Evolutionary conservation across 2,329 filamentous ascomycete genomes (phyloP), one percentile per base, ranked within the genome.

Genomic region (Aureobasidium sp.): DNA sequence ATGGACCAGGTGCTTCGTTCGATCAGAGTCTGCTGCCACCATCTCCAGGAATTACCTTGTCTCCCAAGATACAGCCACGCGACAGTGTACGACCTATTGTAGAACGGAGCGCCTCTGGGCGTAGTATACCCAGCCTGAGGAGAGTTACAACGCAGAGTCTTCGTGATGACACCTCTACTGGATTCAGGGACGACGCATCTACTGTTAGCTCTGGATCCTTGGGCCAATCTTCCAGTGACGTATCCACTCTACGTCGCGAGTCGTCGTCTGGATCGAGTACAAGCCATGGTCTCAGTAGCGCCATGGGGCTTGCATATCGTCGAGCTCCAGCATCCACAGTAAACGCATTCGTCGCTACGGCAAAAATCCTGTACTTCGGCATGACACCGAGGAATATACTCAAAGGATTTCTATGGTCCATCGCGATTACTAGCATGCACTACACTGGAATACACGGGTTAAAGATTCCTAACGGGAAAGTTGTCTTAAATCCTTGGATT

Each of bases 351-450:
- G 58, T 67, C 37, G 62, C 64, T 6, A 67, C 64, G 14, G 64
- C 63, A 14, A 64, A 67, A 29, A 60, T 64, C 6, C 59, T 72
- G 11, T 70, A 68, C 48, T 52, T 58, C 36, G 70, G 70, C 11
- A 66, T 68, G 25, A 71, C 66, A 2, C 34, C 62, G 3, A 61
- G 62, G 15, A 71, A 70, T 48, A 61, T 72, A 48, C 14, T 62
- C 39, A 72, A 70, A 63, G 68, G 70, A 14, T 71, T 73, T 44
- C 42, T 73, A 17, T 74, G 72, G 72, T 70, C 68, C 17, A 62
- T 74, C 8, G 70, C 72, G 1, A 69, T 74, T 42, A 71, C 68
- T 8, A 66, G 65, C 25, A 74, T 74, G 72, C 72, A 74, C 63
- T 73, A 73, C 47, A 63, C 64, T 11, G 72, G 72, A 15, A 69